A percentile compares a stretch with the other conserved stretches of the same genome.
Evolutionary conservation across 2,329 filamentous ascomycete genomes (phyloP).

Genomic region (Cordyceps tenuipes): DNA sequence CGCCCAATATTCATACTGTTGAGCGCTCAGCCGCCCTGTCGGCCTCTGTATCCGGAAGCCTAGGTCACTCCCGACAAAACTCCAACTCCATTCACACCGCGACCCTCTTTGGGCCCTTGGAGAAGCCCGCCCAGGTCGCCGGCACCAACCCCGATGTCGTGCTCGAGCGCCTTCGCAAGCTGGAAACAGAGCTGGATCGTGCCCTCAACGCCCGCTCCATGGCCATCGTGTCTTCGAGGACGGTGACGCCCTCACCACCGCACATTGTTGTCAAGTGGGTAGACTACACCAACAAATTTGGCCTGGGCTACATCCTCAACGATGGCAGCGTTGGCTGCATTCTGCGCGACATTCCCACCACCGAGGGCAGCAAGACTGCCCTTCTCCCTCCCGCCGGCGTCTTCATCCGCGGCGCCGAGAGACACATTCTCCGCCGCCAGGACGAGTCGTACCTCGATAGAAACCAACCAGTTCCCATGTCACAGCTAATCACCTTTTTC

Average conservation of each 20-base stretch:
- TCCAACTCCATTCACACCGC: constrained; percentile 28
- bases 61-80: constrained; percentile 21
- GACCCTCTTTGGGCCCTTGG: constrained; percentile 48
- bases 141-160: constrained; percentile 51
- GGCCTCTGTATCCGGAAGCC: constrained; percentile 19
- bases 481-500: constrained; percentile 59
- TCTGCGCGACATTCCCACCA: constrained; percentile 46
- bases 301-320: constrained; percentile 74
- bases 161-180: constrained; percentile 43
- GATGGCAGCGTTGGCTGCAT: constrained; percentile 73
- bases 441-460: constrained; percentile 48
- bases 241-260: constrained; percentile 46
- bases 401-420: constrained; percentile 62
- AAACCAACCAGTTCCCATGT: constrained; percentile 56
- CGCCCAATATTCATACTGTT: constrained; percentile 20
- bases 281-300: constrained; percentile 81
- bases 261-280: constrained; percentile 73
- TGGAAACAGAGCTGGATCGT: constrained; percentile 54
- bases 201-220: constrained; percentile 56
- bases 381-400: constrained; percentile 62
- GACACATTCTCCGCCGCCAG: constrained; percentile 55
- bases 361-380: constrained; percentile 40
- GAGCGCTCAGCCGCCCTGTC: constrained; percentile 24
- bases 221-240: constrained; percentile 49
- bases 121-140: constrained; percentile 41